Evolutionary conservation across 1,139 yeast genomes (phyloP), one percentile per base, ranked within the genome.

Genomic region (Saccharomyces hybrid): DNA sequence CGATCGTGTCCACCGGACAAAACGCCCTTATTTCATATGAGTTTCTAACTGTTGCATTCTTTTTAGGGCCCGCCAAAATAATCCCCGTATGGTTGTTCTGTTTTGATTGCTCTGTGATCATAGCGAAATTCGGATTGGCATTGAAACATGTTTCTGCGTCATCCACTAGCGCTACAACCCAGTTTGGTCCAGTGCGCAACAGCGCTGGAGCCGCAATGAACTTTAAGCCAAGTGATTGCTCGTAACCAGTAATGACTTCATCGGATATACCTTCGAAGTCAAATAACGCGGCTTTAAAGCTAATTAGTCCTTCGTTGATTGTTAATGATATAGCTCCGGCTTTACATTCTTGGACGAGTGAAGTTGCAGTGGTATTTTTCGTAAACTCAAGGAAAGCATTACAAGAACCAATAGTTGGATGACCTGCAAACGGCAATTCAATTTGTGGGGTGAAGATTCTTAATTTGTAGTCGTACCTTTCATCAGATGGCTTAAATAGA

Each of bases 361-460:
- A 38, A 28, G 68, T 56, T 9, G 77, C 50, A 48, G 59, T 62
- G 1, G 73, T 73, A 14, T 65, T 58, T 13, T 57, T 58, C 1
- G 63, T 58, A 23, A 70, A 66, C 55, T 77, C 77, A 32, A 75
- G 55, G 31, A 72, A 67, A 1, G 81, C 81, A 61, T 65, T 70
- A 34, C 79, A 75, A 0, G 82, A 70, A 2, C 84, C 85, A 30
- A 81, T 60, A 0, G 83, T 80, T 2, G 85, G 85, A 60, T 81
- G 85, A 0, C 86, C 85, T 0, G 84, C 84, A 69, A 81, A 81
- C 2, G 83, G 82, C 41, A 81, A 63, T 60, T 81, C 85, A 1
- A 52, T 49, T 2, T 49, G 58, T 0, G 81, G 78, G 0, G 78
- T 72, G 60, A 80, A 80, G 11, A 81, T 81, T 27, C 83, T 68